Percentiles rank a stretch among this genome's conserved stretches.
Conservation (phyloP, 805 yeast genomes). For the Candida koratica region DNA sequence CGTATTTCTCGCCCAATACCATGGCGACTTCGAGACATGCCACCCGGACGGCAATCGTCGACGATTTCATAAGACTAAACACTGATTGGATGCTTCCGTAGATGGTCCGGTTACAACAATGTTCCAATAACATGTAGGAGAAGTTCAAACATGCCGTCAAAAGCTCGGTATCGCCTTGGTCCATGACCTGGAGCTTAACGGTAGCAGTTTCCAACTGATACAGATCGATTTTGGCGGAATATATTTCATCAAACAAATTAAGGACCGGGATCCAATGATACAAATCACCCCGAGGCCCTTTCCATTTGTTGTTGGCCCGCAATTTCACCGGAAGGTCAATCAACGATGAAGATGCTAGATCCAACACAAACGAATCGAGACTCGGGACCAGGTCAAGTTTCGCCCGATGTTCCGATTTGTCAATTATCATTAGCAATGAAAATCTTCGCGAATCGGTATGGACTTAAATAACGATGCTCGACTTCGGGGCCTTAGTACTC, state of each 20-base stretch:
- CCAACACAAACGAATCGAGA: conserved; percentile 30
- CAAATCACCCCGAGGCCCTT: conserved; percentile 63
- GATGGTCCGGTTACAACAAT: conserved; percentile 62
- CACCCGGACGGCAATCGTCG: conserved; percentile 55
- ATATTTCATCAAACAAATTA: conserved; percentile 67
- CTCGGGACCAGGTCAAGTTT: conserved; percentile 28
- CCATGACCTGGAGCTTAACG: conserved; percentile 46
- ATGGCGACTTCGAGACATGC: conserved; percentile 59
- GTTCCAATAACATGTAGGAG: conserved; percentile 59
- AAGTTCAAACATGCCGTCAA: conserved; percentile 56
- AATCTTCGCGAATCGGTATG: conserved; percentile 1
- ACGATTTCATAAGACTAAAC: conserved; percentile 53
- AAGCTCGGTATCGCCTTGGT: conserved; percentile 42
- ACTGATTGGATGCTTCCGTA: conserved; percentile 66
- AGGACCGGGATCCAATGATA: conserved; percentile 74
- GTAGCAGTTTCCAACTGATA: conserved; percentile 48
- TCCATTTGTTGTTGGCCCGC: conserved; percentile 46
- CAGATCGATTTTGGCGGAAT: conserved; percentile 50
- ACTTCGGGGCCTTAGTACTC: conserved; percentile 27
- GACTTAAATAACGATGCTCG: background rate
- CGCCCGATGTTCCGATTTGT: conserved; percentile 26
- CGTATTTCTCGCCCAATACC: conserved; percentile 57
- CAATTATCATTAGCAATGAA: conserved; percentile 26
- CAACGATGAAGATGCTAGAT: conserved; percentile 34
- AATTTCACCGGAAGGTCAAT: conserved; percentile 40